Base-by-base conservation (phyloP, 371 early-diverging fungal genomes). In the Mortierella sp. region DNA sequence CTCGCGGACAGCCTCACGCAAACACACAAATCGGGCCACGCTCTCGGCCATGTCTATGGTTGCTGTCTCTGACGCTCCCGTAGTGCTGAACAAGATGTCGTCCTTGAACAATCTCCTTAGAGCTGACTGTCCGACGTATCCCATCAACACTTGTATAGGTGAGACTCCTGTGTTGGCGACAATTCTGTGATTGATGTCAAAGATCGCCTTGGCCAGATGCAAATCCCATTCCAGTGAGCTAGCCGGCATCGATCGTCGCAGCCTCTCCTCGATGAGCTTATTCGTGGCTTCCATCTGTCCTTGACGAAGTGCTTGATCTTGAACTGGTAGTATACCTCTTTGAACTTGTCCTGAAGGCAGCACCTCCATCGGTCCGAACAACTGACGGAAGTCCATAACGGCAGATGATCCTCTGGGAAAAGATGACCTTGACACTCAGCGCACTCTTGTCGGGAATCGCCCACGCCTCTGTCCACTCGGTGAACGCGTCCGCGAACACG, bases 281-380 rank as follows among this genome's bases (percentile, higher is more conserved):
- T 56, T 56, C 28, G 47, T 56, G 14, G 57, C 29, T 14, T 56
- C 57, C 1, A 56, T 34, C 19, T 56, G 57, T 12, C 57, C 57
- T 13, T 56, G 57, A 13, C 46, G 27, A 29, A 45, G 46, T 9
- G 47, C 46, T 9, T 56, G 57, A 55, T 43, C 14, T 25, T 25
- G 43, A 19, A 43, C 4, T n/a, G 13, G 39, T 40, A 22, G 16
- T 43, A 55, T 43, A 55, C 25, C 45, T 22, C 43, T 24, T 55
- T 55, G 44, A 55, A 55, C 27, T 55, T 43, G 55, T 44, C 37
- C 37, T 37, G 37, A 37, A 37, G 6, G 37, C 37, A 13, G 37
- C 37, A 29, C 54, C 54, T 39, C 54, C 54, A 24, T 40, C 54
- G 14, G 34, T 34, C 1, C 54, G 37, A 39, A 53, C 24, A 10